These are phyloP conservation scores for Chloromonas sp. DNA, from an alignment of 163 green algal genomes.

Conservation along the genomic window DNA sequence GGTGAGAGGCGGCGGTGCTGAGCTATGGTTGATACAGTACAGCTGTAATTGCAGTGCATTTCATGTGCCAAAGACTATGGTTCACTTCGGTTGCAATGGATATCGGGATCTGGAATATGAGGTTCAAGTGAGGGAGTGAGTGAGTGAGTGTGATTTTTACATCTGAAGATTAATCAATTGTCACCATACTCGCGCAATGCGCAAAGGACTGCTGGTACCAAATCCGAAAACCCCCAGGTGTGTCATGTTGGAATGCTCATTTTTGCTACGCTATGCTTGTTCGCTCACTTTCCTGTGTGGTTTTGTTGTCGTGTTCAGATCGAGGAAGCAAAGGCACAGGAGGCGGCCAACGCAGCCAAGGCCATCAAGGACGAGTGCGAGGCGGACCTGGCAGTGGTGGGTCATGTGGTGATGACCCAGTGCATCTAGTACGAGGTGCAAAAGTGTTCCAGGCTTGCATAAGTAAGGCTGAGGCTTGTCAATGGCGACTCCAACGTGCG, in stretches of 20 bases:
- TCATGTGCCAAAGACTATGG: too few relatives aligned
- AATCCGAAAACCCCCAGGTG: too few relatives aligned
- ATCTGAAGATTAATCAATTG: too few relatives aligned
- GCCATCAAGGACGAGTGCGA: conserved; percentile 79
- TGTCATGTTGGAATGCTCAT: too few relatives aligned
- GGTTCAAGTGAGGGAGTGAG: too few relatives aligned
- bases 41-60: too few relatives aligned
- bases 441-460: neutral
- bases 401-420: neutral
- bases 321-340: conserved; percentile 60
- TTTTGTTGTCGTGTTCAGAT: conserved; percentile 40
- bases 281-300: neutral
- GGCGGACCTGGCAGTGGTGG: conserved; percentile 60
- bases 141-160: too few relatives aligned
- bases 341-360: conserved; percentile 61
- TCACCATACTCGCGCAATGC: too few relatives aligned
- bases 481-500: neutral
- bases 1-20: neutral
- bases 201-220: too few relatives aligned
- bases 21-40: neutral
- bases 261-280: neutral
- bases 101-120: too few relatives aligned
- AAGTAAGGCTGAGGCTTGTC: neutral
- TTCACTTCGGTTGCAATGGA: too few relatives aligned
- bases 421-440: neutral